Evolutionary conservation across 1,139 yeast species (phyloP), one percentile per base, ranked within the genome.

Genomic region (Pichia sp.): DNA sequence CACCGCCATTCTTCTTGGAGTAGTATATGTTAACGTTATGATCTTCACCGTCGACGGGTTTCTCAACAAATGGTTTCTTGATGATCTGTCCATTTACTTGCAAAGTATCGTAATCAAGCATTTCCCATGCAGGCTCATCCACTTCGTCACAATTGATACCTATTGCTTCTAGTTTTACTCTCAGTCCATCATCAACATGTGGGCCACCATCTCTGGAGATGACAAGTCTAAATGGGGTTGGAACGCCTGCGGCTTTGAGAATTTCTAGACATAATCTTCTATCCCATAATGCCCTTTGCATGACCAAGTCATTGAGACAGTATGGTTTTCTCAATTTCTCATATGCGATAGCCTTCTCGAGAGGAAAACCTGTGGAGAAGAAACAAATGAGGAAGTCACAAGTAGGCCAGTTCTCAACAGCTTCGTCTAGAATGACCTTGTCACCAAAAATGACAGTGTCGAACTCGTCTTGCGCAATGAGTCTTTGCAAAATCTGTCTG

Each of bases 21-120:
- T 91, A 91, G 60, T 93, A 93, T 32, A 93, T 91, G 58, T 82
- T 86, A 30, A 93, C 91, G 56, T 93, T 93, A 61, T 93, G 99
- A 59, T 93, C 96, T 61, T 93, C 99, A 32, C 99, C 99, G 60
- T 93, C 96, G 7, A 91, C 98, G 1, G 99, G 99, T 52, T 93
- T 93, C 59, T 93, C 99, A 22, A 93, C 98, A 66, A 78, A 93
- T 8, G 99, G 99, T 54, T 93, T 93, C 30, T 66, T 68, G 61
- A 93, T 63, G 12, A 66, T 63, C 48, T 74, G 59, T 4, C 94
- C 96, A 46, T 83, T 75, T 19, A 91, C 91, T 40, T 66, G 67
- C 38, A 93, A 68, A 0, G 96, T 86, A 54, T 93, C 97, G 12
- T 72, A 74, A 58, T 86, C 85, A n/a, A 80, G 49, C 97, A 93